Conservation (phyloP, 352 stramenopile genomes). For the Phytophthora sojae region DNA sequence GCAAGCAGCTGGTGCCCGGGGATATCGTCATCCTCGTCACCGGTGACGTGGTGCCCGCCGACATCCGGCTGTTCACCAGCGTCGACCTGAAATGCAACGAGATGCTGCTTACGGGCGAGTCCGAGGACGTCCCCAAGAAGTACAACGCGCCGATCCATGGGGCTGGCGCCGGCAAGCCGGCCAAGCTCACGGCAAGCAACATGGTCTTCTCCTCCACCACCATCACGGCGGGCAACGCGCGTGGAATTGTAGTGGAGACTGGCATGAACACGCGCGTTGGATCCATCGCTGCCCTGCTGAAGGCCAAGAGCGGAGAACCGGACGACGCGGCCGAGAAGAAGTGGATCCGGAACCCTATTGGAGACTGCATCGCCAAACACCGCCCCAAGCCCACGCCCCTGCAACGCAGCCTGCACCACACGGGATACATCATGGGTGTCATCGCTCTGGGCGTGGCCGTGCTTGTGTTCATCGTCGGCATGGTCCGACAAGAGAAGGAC, state of each 20-base stretch:
- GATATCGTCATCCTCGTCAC: slow-evolving; percentile 91
- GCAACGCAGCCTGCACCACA: slow-evolving; percentile 93
- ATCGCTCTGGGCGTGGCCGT: slow-evolving; percentile 85
- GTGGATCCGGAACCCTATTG: slow-evolving; percentile 59
- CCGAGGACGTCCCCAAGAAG: slow-evolving; percentile 81
- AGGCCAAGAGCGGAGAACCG: slow-evolving; percentile 42
- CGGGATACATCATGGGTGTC: slow-evolving; percentile 92
- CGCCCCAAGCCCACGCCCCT: slow-evolving; percentile 89
- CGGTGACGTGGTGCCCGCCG: slow-evolving; percentile 93
- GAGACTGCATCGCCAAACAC: slow-evolving; percentile 65
- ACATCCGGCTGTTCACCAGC: slow-evolving; percentile 91
- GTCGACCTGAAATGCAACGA: slow-evolving; percentile 93
- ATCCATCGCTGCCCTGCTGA: slow-evolving; percentile 70
- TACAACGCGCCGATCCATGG: slow-evolving; percentile 46
- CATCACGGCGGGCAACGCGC: slow-evolving; percentile 80
- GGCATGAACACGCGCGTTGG: slow-evolving; percentile 79
- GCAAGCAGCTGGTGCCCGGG: slow-evolving; percentile 74
- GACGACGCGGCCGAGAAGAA: slow-evolving; percentile 27
- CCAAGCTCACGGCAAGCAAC: slow-evolving; percentile 80
- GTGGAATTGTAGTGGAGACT: slow-evolving; percentile 75
- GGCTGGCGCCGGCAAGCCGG: slow-evolving; percentile 23
- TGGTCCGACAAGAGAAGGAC: slow-evolving; percentile 64
- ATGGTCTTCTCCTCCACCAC: slow-evolving; percentile 95
- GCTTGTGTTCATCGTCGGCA: slow-evolving; percentile 92
- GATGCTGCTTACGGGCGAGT: slow-evolving; percentile 95